These are phyloP conservation scores for Afroboletus lepidellus DNA, from an alignment of 1,284 basidiomycete species.

Conservation along the genomic window DNA sequence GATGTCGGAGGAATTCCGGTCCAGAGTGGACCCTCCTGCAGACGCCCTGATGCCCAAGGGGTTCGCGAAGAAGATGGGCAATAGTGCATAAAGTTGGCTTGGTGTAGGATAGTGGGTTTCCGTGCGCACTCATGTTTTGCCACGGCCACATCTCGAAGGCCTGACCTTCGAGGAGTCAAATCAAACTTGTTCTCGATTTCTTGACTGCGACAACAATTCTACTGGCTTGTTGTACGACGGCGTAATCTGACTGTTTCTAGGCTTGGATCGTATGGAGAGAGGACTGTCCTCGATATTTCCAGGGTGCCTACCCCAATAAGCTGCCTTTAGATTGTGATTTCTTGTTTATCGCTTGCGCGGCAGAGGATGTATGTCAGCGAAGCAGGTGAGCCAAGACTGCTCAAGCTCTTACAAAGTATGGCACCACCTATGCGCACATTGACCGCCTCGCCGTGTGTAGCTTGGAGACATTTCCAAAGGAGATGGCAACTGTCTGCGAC, in stretches of 20 bases:
- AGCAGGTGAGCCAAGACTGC: slow-evolving; percentile 64
- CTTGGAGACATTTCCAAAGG: slow-evolving; percentile 65
- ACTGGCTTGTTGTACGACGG: too few relatives aligned
- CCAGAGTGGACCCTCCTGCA: slow-evolving; percentile 36
- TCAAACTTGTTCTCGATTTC: too few relatives aligned
- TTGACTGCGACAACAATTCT: too few relatives aligned
- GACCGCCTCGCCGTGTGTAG: slow-evolving; percentile 71
- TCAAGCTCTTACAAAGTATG: slow-evolving; percentile 75
- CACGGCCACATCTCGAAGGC: too few relatives aligned
- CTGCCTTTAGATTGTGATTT: background rate
- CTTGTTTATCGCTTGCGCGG: background rate
- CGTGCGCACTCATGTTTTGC: too few relatives aligned
- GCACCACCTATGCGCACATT: slow-evolving; percentile 51
- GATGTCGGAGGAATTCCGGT: slow-evolving; percentile 56
- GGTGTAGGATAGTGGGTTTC: slow-evolving; percentile 14
- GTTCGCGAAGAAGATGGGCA: slow-evolving; percentile 17
- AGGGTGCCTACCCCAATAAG: slow-evolving; percentile 29
- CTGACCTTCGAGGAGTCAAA: too few relatives aligned
- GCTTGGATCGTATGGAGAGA: slow-evolving; percentile 73
- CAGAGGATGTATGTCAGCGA: slow-evolving; percentile 74
- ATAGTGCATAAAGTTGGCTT: background rate
- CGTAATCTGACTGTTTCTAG: slow-evolving; percentile 35
- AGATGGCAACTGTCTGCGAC: slow-evolving; percentile 65
- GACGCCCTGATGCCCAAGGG: slow-evolving; percentile 48
- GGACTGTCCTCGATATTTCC: slow-evolving; percentile 64